phyloP scores from a whole-genome alignment of 177 flowering plant genomes.

The Vitis hybrid region DNA sequence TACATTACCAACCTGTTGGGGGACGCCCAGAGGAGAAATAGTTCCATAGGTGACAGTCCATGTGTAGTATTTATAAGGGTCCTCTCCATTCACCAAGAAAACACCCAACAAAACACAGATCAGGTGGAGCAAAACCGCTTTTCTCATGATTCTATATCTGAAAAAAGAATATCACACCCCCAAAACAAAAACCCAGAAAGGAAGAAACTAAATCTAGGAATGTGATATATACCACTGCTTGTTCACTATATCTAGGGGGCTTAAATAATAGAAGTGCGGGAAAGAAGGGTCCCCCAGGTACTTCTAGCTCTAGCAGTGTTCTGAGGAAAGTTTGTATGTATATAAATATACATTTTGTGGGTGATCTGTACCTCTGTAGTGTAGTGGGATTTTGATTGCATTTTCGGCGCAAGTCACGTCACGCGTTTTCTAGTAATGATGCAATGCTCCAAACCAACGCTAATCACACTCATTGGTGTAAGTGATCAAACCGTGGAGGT shows the following conservation, averaged over 20 bases:
- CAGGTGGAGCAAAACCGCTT: slow-evolving; percentile 19
- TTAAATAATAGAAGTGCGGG: no score
- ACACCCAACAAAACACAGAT: slow-evolving; percentile 30
- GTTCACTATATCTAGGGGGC: no score
- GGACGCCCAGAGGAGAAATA: slow-evolving; percentile 50
- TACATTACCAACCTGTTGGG: slow-evolving; percentile 43
- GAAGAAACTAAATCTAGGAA: not conserved
- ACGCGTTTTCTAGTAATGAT: slow-evolving; percentile 12
- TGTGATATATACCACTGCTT: no score
- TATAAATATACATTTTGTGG: no score
- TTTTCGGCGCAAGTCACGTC: slow-evolving; percentile 6
- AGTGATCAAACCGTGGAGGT: no score
- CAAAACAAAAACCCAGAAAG: not conserved
- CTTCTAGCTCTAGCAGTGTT: not conserved
- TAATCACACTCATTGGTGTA: no score
- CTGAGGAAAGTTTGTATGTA: not conserved
- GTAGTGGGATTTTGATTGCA: not conserved
- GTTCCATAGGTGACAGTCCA: slow-evolving; percentile 75
- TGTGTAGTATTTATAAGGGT: slow-evolving; percentile 54
- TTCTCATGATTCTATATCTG: slow-evolving; percentile 29
- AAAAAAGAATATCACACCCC: not conserved
- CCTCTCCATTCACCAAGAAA: slow-evolving; percentile 43
- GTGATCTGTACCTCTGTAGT: not conserved
- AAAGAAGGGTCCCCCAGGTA: no score
- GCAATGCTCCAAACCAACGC: no score